Base-by-base conservation (phyloP, 2,329 filamentous ascomycete genomes). In the Fusarium beomiforme region DNA sequence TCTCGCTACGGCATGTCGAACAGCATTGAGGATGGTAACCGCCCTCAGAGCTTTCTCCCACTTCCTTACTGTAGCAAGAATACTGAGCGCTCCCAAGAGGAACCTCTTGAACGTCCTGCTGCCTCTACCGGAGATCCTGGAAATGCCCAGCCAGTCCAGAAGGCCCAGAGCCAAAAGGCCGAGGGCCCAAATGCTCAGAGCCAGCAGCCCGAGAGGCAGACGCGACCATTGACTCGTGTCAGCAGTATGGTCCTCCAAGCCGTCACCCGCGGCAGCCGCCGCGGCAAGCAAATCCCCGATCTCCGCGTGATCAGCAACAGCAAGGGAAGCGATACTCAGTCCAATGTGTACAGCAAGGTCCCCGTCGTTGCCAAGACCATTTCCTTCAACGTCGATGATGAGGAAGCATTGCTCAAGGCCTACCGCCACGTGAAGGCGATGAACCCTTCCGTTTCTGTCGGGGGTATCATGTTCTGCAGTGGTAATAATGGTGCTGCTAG, bases 371-470 rank as follows among this genome's bases (percentile, higher is more conserved):
- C 58, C 3, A 62, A 67, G 21, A 39, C 67, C 1, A 55, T 70
- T 16, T 49, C 67, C 2, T 62, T 70, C 14, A 59, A 60, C 8
- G 56, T 70, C 0, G 29, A 70, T 3, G 56, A 54, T 8, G 61
- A 70, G 12, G 61, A 70, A 6, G 58, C 67, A 1, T 51, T 67
- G 0, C 12, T 67, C 4, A 26, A 66, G 24, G 67, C 46, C 4
- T 70, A 70, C 13, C 62, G 50, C 2, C 44, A 50, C 2, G 67
- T 70, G 4, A 67, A 61, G 26, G 36, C 67, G 13, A 67, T 70
- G 67, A 70, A 70, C 17, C 56, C 61, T 0, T 49, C 43, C 4
- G 55, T 47, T 0, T 13, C 34, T 6, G 57, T 70, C 8, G 67
- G 67, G 3, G 67, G 61, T 2, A 23, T 70, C 24, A 55, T 70